phyloP scores from a whole-genome alignment of 345 rosid species.

The rapeseed (Brassica napus) region DNA sequence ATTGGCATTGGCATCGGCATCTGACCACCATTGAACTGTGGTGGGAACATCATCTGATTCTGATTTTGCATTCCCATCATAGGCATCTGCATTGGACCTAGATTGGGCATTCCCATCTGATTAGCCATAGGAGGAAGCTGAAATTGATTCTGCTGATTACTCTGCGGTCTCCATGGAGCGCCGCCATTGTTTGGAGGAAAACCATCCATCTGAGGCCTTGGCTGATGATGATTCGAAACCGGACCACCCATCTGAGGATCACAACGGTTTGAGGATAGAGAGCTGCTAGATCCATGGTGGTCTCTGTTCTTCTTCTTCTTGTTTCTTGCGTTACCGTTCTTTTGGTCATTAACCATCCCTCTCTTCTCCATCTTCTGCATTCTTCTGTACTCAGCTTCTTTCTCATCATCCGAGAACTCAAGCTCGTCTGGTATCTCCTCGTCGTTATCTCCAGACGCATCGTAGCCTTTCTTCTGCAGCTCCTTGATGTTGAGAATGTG shows the following conservation, averaged over 20 bases:
- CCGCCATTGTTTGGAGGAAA: constrained; percentile 49
- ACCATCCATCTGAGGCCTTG: constrained; percentile 43
- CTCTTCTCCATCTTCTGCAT: constrained; percentile 73
- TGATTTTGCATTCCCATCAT: constrained; percentile 39
- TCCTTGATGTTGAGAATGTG: constrained; percentile 72
- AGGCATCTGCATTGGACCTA: constrained; percentile 38
- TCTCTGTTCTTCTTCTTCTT: constrained; percentile 58
- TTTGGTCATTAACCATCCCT: constrained; percentile 52
- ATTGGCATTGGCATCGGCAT: constrained; percentile 36
- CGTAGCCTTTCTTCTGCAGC: constrained; percentile 87
- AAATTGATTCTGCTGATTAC: constrained; percentile 47
- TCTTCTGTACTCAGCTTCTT: constrained; percentile 78
- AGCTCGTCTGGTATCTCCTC: constrained; percentile 79
- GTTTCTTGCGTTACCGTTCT: constrained; percentile 47
- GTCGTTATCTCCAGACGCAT: constrained; percentile 93
- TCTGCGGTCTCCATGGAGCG: constrained; percentile 45
- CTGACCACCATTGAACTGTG: constrained; percentile 53
- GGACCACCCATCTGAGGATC: constrained; percentile 41
- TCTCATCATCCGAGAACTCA: constrained; percentile 96
- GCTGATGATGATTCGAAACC: constrained; percentile 24
- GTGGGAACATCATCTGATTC: constrained; percentile 52
- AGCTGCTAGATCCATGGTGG: constrained; percentile 21
- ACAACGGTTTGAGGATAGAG: constrained; percentile 34
- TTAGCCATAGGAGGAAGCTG: constrained; percentile 38
- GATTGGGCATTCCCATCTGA: constrained; percentile 41